These are phyloP conservation scores for Cladorrhinum samala DNA, from an alignment of 495 filamentous ascomycete species.

Conservation along the genomic window DNA sequence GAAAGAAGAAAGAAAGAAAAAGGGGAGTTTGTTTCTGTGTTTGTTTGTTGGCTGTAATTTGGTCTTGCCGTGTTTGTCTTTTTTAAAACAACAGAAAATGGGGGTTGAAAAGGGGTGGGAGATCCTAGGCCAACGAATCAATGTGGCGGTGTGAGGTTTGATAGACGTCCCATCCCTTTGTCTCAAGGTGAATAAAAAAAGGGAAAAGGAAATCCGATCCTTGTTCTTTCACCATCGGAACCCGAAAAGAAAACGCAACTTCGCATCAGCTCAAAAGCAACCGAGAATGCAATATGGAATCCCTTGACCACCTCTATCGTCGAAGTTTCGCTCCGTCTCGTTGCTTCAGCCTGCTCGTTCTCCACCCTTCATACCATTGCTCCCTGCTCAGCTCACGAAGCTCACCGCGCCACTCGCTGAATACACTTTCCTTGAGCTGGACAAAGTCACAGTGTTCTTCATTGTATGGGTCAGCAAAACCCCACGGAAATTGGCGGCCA, in stretches of 20 bases:
- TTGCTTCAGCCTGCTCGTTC: conserved; percentile 58
- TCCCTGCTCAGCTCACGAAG: conserved; percentile 87
- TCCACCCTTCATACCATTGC: conserved; percentile 95
- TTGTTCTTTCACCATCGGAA: too few species aligned
- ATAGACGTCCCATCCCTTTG: neutral
- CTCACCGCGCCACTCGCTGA: conserved; percentile 87
- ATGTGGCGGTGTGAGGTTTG: too few species aligned
- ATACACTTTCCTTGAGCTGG: conserved; percentile 84
- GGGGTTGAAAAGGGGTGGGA: too few species aligned
- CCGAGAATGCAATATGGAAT: neutral
- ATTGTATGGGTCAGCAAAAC: conserved; percentile 89
- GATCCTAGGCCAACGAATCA: too few species aligned
- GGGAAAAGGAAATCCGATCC: neutral
- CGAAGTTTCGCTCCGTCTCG: conserved; percentile 25
- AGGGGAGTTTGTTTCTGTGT: neutral
- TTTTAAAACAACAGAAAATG: too few species aligned
- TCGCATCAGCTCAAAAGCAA: neutral
- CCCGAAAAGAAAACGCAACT: neutral
- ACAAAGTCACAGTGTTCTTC: conserved; percentile 88
- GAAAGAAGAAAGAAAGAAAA: neutral
- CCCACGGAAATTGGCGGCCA: conserved; percentile 91
- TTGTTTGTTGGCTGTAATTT: too few species aligned
- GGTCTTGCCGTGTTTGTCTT: too few species aligned
- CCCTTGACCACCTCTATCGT: conserved; percentile 10
- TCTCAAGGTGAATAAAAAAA: neutral